These are phyloP conservation scores for Aspergillus sojae DNA, from an alignment of 2,329 filamentous ascomycete genomes.

Conservation along the genomic window DNA sequence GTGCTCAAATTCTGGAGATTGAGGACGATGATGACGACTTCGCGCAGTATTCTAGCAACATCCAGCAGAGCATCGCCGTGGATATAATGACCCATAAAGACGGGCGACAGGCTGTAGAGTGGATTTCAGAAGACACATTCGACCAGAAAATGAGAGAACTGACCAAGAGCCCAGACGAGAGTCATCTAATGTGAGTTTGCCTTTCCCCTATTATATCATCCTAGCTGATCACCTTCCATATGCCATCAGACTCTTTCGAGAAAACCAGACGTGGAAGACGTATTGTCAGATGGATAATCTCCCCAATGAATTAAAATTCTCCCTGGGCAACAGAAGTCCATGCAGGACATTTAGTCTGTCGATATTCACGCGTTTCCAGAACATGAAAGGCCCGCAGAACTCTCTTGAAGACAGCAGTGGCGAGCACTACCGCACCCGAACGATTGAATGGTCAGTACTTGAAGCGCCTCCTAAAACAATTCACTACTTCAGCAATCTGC, in stretches of 20 bases:
- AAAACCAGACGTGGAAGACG: constrained; percentile 16
- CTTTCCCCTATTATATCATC: neutral
- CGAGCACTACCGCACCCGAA: constrained; percentile 9
- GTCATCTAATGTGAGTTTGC: constrained; percentile 15
- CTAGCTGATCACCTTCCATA: neutral
- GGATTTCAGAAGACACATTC: constrained; percentile 10
- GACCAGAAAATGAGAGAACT: constrained; percentile 5
- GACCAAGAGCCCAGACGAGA: constrained; percentile 14
- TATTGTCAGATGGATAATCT: constrained; percentile 12
- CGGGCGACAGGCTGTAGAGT: constrained; percentile 11
- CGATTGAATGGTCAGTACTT: constrained; percentile 17
- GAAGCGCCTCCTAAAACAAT: constrained; percentile 18
- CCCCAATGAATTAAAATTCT: constrained; percentile 16
- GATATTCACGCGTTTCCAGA: constrained; percentile 10
- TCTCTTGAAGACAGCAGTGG: neutral
- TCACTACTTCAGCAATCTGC: constrained; percentile 19
- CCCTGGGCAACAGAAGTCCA: constrained; percentile 16
- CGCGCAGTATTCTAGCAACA: neutral
- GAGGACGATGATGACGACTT: constrained; percentile 10
- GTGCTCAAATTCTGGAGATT: constrained; percentile 6
- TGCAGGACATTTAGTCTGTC: constrained; percentile 21
- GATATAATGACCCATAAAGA: constrained; percentile 9
- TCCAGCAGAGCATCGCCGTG: constrained; percentile 11
- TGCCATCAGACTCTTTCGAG: constrained; percentile 14
- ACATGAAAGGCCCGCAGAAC: neutral